A percentile compares a stretch with the other conserved stretches of the same genome.
phyloP scores from a whole-genome alignment of 768 basidiomycete genomes.

The Termitomyces sp. region DNA sequence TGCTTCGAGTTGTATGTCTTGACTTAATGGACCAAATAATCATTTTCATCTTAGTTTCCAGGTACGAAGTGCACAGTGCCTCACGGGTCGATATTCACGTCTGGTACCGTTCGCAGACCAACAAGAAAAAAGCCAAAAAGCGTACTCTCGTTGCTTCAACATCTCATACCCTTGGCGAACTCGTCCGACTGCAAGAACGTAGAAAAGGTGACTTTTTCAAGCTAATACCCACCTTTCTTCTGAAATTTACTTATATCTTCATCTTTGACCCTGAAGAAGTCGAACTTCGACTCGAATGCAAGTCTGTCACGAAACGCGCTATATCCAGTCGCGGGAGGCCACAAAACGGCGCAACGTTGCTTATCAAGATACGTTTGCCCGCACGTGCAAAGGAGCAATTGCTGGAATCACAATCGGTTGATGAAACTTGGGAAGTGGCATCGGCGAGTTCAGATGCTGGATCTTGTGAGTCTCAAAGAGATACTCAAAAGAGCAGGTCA shows the following conservation, averaged over 20 bases:
- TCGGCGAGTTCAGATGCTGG: constrained; percentile 1
- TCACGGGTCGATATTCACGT: constrained; percentile 49
- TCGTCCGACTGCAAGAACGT: constrained; percentile 41
- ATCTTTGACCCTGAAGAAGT: constrained; percentile 24
- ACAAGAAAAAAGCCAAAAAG: constrained; percentile 59
- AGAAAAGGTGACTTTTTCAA: constrained; percentile 28
- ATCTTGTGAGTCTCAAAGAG: constrained; percentile 8
- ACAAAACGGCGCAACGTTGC: constrained; percentile 32
- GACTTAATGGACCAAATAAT: too few relatives aligned
- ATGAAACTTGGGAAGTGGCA: constrained; percentile 2
- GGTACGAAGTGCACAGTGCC: constrained; percentile 29
- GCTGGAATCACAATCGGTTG: neutral
- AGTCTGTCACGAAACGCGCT: constrained; percentile 23
- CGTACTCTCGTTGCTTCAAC: constrained; percentile 48
- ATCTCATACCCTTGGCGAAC: constrained; percentile 44
- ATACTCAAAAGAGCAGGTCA: too few relatives aligned
- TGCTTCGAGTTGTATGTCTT: constrained; percentile 46
- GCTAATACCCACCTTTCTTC: neutral
- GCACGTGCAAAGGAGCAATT: neutral
- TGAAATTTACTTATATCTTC: neutral
- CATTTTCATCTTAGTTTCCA: constrained; percentile 14
- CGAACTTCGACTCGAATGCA: constrained; percentile 42
- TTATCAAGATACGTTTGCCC: constrained; percentile 22
- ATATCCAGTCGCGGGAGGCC: constrained; percentile 30
- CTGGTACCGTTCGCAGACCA: constrained; percentile 50